Conservation (phyloP, 2,329 filamentous ascomycete species). For the Calonectria montana region DNA sequence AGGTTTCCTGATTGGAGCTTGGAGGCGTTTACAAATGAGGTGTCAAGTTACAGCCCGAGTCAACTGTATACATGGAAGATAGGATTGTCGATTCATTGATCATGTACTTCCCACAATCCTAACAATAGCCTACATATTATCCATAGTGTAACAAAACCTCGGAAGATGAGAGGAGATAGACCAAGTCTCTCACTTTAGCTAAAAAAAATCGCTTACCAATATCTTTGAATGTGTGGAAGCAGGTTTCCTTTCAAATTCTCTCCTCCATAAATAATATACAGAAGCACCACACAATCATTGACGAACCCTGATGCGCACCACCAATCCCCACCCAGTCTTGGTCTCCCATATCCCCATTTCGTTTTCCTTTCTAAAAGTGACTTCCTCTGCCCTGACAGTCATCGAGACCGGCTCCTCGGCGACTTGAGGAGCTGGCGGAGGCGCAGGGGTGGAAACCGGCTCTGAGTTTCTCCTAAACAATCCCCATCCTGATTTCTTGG, state of each 20-base stretch:
- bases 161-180: not conserved
- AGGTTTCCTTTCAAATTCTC: too few relatives aligned
- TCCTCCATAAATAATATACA: not conserved
- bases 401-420: slow-evolving; percentile 49
- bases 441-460: slow-evolving; percentile 20
- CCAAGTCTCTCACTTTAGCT: not conserved
- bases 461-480: slow-evolving; percentile 43
- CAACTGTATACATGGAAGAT: not conserved
- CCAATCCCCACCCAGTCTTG: slow-evolving; percentile 60
- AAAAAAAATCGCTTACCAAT: too few relatives aligned
- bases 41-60: not conserved
- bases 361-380: slow-evolving; percentile 63
- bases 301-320: slow-evolving; percentile 51
- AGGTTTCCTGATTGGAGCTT: not conserved
- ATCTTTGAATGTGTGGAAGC: too few relatives aligned
- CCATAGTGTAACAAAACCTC: not conserved
- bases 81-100: not conserved
- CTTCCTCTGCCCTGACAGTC: slow-evolving; percentile 57
- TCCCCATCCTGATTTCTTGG: slow-evolving; percentile 50
- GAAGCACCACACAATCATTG: slow-evolving; percentile 14
- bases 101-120: not conserved
- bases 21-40: not conserved
- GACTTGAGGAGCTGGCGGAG: not conserved
- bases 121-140: not conserved
- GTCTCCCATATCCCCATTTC: slow-evolving; percentile 65